These are phyloP conservation scores for Dryadomyces quercivorus DNA, from an alignment of 2,329 filamentous ascomycete species.

Conservation along the genomic window DNA sequence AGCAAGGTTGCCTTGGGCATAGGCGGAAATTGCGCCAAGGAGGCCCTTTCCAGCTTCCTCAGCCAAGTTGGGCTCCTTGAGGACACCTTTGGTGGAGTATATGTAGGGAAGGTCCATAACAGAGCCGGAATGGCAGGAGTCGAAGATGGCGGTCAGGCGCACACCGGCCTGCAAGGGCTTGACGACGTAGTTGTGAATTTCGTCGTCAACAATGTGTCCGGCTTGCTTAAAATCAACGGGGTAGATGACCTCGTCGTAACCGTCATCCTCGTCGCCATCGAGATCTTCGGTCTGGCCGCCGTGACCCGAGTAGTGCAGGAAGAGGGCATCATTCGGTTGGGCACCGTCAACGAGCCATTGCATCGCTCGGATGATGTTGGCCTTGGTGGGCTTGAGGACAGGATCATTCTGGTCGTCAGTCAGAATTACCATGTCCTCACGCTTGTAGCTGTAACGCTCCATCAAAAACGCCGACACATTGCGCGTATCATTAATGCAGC, in stretches of 20 bases:
- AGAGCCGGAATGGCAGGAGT: constrained; percentile 70
- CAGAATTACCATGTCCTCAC: constrained; percentile 69
- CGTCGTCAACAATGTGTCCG: constrained; percentile 63
- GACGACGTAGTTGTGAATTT: constrained; percentile 71
- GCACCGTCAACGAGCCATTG: constrained; percentile 63
- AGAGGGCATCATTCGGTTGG: constrained; percentile 61
- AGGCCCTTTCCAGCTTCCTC: constrained; percentile 67
- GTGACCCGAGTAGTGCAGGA: constrained; percentile 68
- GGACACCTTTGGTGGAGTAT: constrained; percentile 67
- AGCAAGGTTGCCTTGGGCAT: constrained; percentile 71
- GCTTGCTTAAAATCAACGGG: constrained; percentile 58
- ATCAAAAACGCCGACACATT: constrained; percentile 64
- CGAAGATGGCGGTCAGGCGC: constrained; percentile 70
- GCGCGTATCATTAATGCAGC: constrained; percentile 72
- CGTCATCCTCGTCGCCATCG: constrained; percentile 67
- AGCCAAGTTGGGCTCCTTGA: constrained; percentile 71
- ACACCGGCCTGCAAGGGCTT: constrained; percentile 68
- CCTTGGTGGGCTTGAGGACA: constrained; percentile 60
- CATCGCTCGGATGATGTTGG: constrained; percentile 64
- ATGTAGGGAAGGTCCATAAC: constrained; percentile 68
- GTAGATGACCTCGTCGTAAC: constrained; percentile 68
- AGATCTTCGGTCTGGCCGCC: constrained; percentile 63
- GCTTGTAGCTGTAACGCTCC: constrained; percentile 55
- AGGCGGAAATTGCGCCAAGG: constrained; percentile 61
- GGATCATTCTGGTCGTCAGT: constrained; percentile 64